A percentile compares a stretch with the other conserved stretches of the same genome.
phyloP scores from a whole-genome alignment of 1,284 basidiomycete genomes.

The Lentinus polychrous region DNA sequence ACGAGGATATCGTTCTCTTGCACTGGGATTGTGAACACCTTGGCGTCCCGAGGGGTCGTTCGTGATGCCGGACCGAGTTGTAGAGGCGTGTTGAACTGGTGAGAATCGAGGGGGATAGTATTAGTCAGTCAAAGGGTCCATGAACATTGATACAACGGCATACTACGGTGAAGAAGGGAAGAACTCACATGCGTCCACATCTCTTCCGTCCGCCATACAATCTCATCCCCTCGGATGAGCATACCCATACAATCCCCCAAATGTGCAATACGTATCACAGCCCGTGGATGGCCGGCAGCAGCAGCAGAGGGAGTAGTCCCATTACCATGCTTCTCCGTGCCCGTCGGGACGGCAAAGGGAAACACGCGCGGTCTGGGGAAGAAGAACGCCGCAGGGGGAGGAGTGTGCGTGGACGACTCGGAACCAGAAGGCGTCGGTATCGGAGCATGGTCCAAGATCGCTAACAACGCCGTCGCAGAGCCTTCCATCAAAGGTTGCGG shows the following conservation, averaged over 20 bases:
- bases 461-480: constrained; percentile 65
- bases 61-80: constrained; percentile 79
- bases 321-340: not conserved
- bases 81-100: constrained; percentile 84
- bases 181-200: constrained; percentile 81
- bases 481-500: constrained; percentile 37
- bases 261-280: constrained; percentile 85
- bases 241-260: constrained; percentile 90
- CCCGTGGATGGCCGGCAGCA: constrained; percentile 38
- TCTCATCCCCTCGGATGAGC: constrained; percentile 71
- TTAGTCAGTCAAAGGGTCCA: not conserved
- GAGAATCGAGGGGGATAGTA: not conserved
- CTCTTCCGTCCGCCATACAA: constrained; percentile 86
- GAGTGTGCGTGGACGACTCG: constrained; percentile 2
- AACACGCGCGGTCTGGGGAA: constrained; percentile 3
- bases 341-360: not conserved
- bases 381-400: constrained; percentile 4
- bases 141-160: constrained; percentile 4
- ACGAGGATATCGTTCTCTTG: constrained; percentile 85
- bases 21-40: constrained; percentile 71
- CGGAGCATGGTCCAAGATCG: constrained; percentile 46
- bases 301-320: too few species aligned
- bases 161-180: constrained; percentile 5
- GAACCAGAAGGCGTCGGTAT: constrained; percentile 19
- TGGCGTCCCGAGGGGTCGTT: constrained; percentile 69